A percentile compares a stretch with the other conserved stretches of the same genome.
phyloP scores from a whole-genome alignment of 2,329 filamentous ascomycete species.

The Botryosphaeria dothidea region DNA sequence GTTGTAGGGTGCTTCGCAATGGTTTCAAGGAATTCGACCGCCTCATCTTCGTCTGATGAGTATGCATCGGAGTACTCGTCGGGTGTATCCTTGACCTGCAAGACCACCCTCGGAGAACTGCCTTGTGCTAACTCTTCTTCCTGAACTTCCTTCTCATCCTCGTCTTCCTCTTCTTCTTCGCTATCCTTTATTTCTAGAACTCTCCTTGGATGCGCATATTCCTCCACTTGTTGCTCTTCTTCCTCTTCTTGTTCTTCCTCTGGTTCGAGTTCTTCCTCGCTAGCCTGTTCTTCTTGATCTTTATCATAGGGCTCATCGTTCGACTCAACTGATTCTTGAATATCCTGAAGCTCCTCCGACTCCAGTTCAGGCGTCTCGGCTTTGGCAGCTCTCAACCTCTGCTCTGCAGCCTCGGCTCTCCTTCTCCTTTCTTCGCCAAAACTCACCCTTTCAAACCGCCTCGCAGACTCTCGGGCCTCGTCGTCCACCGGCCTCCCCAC shows the following conservation, averaged over 20 bases:
- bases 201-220: background rate
- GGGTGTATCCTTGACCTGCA: background rate
- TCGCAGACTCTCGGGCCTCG: no score
- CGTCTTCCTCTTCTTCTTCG: background rate
- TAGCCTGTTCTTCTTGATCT: background rate
- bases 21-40: background rate
- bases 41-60: background rate
- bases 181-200: background rate
- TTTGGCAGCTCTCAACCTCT: background rate
- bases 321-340: background rate
- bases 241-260: no score
- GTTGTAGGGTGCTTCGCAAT: background rate
- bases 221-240: background rate
- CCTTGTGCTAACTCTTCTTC: background rate
- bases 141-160: background rate
- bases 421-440: background rate
- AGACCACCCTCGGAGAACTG: background rate
- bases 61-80: background rate
- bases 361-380: background rate
- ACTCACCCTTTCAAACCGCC: background rate
- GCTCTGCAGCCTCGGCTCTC: background rate
- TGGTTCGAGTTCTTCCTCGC: background rate
- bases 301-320: background rate
- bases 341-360: background rate
- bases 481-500: no score